Evolutionary conservation across 1,139 yeast species (phyloP).

Genomic region (Taphrina pruni): DNA sequence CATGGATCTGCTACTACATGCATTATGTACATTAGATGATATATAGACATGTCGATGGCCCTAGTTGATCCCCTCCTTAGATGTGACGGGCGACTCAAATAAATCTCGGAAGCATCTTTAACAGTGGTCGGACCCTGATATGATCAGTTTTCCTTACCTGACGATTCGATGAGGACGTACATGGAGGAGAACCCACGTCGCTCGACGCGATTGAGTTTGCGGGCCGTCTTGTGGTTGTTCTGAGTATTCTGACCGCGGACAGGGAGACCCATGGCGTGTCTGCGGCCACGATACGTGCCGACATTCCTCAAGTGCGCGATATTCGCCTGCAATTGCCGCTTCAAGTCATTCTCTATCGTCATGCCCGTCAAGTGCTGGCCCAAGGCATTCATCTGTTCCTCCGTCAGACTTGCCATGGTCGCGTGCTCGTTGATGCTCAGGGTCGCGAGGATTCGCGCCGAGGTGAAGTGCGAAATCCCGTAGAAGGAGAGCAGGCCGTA

Average conservation of each 20-base stretch:
- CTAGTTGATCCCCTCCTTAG: background rate
- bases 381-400: conserved; percentile 82
- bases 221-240: conserved; percentile 88
- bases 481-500: conserved; percentile 57
- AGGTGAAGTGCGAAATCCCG: conserved; percentile 81
- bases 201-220: conserved; percentile 76
- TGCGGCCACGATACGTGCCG: conserved; percentile 85
- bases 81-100: conserved; percentile 2
- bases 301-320: conserved; percentile 79
- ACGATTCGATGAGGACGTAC: background rate
- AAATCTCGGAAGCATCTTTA: conserved; percentile 14
- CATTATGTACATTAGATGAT: conserved; percentile 3
- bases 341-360: conserved; percentile 84
- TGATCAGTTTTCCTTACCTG: background rate
- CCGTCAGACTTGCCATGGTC: conserved; percentile 91
- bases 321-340: conserved; percentile 77
- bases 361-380: conserved; percentile 84
- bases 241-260: conserved; percentile 94
- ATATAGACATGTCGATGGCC: background rate
- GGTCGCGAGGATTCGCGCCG: conserved; percentile 79
- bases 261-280: conserved; percentile 74
- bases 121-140: conserved; percentile 12
- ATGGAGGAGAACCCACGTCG: conserved; percentile 40
- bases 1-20: background rate
- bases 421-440: conserved; percentile 89